Percentiles rank a stretch among this genome's conserved stretches.
phyloP scores from a whole-genome alignment of 2,329 filamentous ascomycete species.

The Hypoxylon rubiginosum region DNA sequence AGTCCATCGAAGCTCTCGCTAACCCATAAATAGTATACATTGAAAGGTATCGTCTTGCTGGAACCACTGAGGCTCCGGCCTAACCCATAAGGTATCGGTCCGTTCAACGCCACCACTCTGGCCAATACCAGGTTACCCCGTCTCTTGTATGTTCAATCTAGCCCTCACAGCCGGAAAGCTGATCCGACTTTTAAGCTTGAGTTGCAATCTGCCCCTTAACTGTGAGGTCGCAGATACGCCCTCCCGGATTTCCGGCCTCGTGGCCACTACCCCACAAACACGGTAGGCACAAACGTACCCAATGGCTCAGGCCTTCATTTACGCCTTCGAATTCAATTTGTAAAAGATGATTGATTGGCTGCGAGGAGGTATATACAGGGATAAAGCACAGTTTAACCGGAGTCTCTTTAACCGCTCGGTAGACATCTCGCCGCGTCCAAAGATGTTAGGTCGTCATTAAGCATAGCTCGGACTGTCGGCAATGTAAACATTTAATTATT shows the following conservation, averaged over 20 bases:
- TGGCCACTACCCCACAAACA: conserved; percentile 20
- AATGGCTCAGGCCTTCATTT: conserved; percentile 15
- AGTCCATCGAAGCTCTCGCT: neutral
- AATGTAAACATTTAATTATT: conserved; percentile 21
- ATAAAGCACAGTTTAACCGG: conserved; percentile 31
- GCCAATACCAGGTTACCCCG: conserved; percentile 22
- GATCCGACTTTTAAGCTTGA: neutral
- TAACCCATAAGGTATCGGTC: conserved; percentile 7
- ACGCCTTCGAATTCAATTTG: conserved; percentile 20
- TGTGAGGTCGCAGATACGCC: neutral
- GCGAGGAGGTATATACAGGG: conserved; percentile 1
- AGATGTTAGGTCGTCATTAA: conserved; percentile 35
- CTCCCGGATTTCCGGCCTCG: conserved; percentile 9
- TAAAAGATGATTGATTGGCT: conserved; percentile 20
- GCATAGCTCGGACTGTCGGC: conserved; percentile 20
- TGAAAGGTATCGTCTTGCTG: conserved; percentile 17
- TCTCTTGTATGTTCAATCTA: neutral
- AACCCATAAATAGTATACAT: neutral
- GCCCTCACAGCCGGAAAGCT: conserved; percentile 2
- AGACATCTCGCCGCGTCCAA: conserved; percentile 34
- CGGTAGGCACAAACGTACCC: conserved; percentile 2
- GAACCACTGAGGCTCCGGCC: conserved; percentile 9
- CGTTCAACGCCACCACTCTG: conserved; percentile 9
- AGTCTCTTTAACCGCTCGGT: conserved; percentile 41
- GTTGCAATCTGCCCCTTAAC: conserved; percentile 1